Base-by-base conservation (phyloP, 371 early-diverging fungal species). In the Syncephalastrum sp. region DNA sequence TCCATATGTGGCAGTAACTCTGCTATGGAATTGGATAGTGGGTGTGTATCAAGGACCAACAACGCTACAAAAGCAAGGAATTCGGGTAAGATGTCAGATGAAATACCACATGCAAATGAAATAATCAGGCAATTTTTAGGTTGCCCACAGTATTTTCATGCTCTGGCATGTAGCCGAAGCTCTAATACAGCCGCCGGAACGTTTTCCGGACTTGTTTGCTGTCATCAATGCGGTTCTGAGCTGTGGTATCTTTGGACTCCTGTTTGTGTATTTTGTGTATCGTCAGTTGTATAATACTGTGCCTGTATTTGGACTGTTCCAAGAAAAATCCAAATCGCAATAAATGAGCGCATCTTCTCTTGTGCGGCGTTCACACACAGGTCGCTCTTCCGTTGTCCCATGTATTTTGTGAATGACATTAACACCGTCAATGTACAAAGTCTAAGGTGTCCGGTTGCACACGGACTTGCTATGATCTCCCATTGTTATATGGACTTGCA, bases 131-230 rank as follows among this genome's bases (percentile, higher is more conserved):
- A 7, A 58, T n/a, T 59, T 42, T 15, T 38, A 60, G 89, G 64
- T 63, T 27, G 58, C 74, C 21, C 78, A 86, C 54, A 43, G 74
- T 4, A 62, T 64, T 6, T 85, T 93, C 59, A 45, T 70, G 0
- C 50, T 68, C 4, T 69, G 91, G 65, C 92, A 93, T 68, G 12
- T 78, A 3, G 62, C 74, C 15, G 90, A 93, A 49, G 56, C 59
- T 5, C 53, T 69, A 2, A 43, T 91, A 5, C 69, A 83, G 1
- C 77, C 91, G 6, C 95, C 95, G 12, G 60, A 69, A 6, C 69
- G 78, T 38, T 79, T 86, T 56, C 97, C 97, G 0, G 92, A 97
- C 59, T 23, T 94, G 4, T 92, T 82, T 54, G 79, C 86, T 0
- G 91, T 97, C 3, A 47, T 85, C 19, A 97, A 95, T 68, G 86